Conservation (phyloP, 208 protist species). For the Leishmania tropica region DNA sequence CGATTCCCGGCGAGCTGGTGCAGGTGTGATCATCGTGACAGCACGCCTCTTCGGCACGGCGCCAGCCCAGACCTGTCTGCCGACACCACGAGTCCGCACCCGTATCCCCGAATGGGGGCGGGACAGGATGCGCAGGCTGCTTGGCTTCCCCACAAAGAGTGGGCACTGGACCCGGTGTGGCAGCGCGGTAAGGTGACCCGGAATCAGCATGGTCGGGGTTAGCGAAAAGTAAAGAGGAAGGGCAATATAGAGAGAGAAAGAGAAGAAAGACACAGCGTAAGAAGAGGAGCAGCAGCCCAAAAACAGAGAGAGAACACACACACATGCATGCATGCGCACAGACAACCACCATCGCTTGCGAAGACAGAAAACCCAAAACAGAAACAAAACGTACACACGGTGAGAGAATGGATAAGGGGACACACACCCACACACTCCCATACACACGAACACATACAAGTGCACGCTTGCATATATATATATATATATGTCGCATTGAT, state of each 20-base stretch:
- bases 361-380: not conserved
- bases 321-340: not conserved
- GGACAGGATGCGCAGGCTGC: not conserved
- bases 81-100: not conserved
- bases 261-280: too few species aligned
- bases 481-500: not conserved
- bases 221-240: not conserved
- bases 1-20: not conserved
- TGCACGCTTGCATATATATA: too few species aligned
- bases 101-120: not conserved
- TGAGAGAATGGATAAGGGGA: slow-evolving; percentile 5
- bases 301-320: not conserved
- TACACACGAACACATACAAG: not conserved
- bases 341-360: not conserved
- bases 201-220: not conserved
- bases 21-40: not conserved
- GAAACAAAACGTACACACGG: not conserved
- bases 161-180: not conserved
- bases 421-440: too few species aligned
- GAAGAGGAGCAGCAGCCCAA: not conserved
- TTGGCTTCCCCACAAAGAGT: not conserved
- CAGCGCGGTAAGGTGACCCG: not conserved
- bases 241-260: not conserved
- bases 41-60: not conserved
- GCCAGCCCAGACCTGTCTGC: not conserved